These are phyloP conservation scores for Phytopythium helicoides DNA, from an alignment of 352 stramenopile genomes.

Conservation along the genomic window DNA sequence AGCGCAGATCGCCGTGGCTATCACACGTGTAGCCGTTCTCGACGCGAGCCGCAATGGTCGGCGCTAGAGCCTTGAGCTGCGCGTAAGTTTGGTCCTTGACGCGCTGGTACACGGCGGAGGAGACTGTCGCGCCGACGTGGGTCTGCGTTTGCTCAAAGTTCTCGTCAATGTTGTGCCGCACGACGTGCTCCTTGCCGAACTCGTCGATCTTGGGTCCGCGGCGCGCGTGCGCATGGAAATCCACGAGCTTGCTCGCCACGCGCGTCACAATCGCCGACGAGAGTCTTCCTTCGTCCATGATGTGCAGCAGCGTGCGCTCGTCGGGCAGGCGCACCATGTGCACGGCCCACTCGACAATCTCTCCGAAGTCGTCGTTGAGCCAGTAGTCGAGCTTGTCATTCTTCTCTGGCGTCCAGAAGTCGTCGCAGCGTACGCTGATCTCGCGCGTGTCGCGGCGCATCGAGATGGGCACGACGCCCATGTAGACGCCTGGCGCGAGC, in stretches of 20 bases:
- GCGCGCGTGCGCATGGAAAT: conserved; percentile 54
- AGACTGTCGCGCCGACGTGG: conserved; percentile 51
- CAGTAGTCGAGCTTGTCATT: conserved; percentile 59
- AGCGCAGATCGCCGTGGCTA: conserved; percentile 60
- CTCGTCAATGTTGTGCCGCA: conserved; percentile 66
- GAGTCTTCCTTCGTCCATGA: conserved; percentile 29
- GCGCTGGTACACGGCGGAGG: conserved; percentile 38
- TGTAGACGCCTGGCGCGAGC: conserved; percentile 62
- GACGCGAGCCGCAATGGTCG: conserved; percentile 41
- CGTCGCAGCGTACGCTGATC: conserved; percentile 56
- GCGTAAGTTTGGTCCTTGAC: conserved; percentile 53
- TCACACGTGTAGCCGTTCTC: conserved; percentile 62
- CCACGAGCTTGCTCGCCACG: conserved; percentile 45
- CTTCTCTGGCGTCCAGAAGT: conserved; percentile 69
- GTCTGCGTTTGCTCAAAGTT: conserved; percentile 61
- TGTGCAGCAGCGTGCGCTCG: conserved; percentile 42
- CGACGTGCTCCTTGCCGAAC: conserved; percentile 48
- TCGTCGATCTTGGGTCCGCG: conserved; percentile 53
- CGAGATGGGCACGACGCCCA: conserved; percentile 61
- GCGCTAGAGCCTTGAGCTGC: conserved; percentile 38
- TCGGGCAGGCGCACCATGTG: conserved; percentile 67
- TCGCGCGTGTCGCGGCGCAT: conserved; percentile 52
- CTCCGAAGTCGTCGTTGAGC: conserved; percentile 58
- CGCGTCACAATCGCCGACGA: conserved; percentile 31
- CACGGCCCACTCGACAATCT: conserved; percentile 79